Evolutionary conservation across 1,284 basidiomycete genomes (phyloP), one percentile per base, ranked within the genome.

Genomic region (Boletus semigastroideus): DNA sequence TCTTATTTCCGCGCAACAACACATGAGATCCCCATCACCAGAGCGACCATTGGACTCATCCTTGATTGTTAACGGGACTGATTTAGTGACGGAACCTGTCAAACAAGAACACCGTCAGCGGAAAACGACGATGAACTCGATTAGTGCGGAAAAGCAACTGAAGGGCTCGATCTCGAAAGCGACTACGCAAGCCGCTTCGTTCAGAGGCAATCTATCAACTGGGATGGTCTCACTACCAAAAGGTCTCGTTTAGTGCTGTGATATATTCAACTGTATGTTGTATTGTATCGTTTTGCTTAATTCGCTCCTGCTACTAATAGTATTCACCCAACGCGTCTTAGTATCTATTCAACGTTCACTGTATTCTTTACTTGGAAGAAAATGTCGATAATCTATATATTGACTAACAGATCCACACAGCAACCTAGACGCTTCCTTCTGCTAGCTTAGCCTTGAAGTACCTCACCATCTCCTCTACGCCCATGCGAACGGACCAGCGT

Each of bases 401-500:
- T 33, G n/a, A 3, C 22, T n/a, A 28, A 49, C 33, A 45, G 22
- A 25, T 34, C 20, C 19, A 47, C 31, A 11, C 19, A 7, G 3
- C n/a, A 9, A 20, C 27, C 44, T 68, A 91, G 46, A 92, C 76
- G 64, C 83, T 86, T 38, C 90, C 90, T 69, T 92, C 90, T 8
- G 78, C 80, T 81, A 92, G 87, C 74, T 87, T 91, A 22, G 87
- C 84, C 72, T 91, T 90, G 75, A 93, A 95, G 72, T 93, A 96
- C 54, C 87, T 75, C 36, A 93, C 90, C 87, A 94, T 96, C 76
- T 96, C 94, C 72, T 92, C 88, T 49, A 96, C 70, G n/a, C 94
- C 93, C 81, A 92, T 92, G 53, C 83, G 78, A 22, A 94, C 85
- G 16, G 87, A 87, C 92, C 94, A 98, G 63, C 85, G 79, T n/a